A percentile compares a stretch with the other conserved stretches of the same genome.
phyloP scores from a whole-genome alignment of 2,329 filamentous ascomycete genomes.

The Penicillium sp. region DNA sequence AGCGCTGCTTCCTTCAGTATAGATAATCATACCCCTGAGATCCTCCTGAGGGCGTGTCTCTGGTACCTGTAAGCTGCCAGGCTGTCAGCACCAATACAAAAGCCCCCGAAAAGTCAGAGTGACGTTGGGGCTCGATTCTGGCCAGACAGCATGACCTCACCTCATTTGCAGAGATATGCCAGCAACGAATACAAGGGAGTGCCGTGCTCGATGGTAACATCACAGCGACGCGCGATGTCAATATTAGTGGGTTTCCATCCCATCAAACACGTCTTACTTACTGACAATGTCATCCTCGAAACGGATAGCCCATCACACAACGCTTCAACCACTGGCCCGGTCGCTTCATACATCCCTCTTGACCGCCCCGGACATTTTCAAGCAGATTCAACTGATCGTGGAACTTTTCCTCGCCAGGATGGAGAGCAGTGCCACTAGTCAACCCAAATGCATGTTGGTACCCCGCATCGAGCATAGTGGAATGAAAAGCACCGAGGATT shows the following conservation, averaged over 20 bases:
- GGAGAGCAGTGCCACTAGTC: background rate
- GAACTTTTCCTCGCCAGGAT: background rate
- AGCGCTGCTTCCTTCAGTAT: background rate
- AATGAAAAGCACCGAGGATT: background rate
- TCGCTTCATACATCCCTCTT: background rate
- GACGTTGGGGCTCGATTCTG: background rate
- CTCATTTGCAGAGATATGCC: background rate
- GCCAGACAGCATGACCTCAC: background rate
- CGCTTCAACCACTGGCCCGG: background rate
- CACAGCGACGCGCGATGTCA: background rate
- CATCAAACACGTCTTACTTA: background rate
- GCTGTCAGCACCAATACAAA: no score
- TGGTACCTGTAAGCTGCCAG: no score
- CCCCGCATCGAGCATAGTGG: background rate
- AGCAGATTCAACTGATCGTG: background rate
- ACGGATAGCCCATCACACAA: background rate
- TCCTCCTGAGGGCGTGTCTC: background rate
- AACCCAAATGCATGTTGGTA: background rate
- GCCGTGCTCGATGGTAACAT: background rate
- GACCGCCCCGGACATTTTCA: background rate
- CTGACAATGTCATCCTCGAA: background rate
- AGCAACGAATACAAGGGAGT: background rate
- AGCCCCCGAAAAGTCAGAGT: background rate
- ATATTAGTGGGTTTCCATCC: background rate
- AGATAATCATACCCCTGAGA: background rate